Base-by-base conservation (phyloP, 2,329 filamentous ascomycete species). In the Colletotrichum simmondsii region DNA sequence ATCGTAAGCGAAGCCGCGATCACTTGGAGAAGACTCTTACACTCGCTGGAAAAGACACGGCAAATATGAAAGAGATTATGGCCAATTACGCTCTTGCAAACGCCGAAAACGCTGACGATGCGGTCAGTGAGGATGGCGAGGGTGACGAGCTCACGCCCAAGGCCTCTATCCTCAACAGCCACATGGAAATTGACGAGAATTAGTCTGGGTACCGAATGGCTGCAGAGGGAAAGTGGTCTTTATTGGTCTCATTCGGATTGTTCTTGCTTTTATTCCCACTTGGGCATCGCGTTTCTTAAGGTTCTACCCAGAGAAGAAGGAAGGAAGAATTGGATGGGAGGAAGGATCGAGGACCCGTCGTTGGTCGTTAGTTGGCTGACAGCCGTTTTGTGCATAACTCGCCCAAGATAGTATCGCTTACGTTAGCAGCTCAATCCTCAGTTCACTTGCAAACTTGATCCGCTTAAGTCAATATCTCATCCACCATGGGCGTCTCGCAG, bases 31-130 rank as follows among this genome's bases (percentile, higher is more conserved):
- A 65, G 6, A 74, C 72, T 7, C 61, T 26, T 3, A 69, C 68
- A n/a, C 59, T 75, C 32, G 66, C 68, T 7, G 72, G 72, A n/a
- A 46, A 37, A 24, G 74, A 75, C 12, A 65, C 68, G 11, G 72
- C 72, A 2, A 62, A 65, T 6, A 68, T 74, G 62, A 57, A 68
- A 10, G 72, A 75, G 58, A 74, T 75, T 19, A 35, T 69, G 4
- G 59, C 53, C 3, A 61, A 49, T 22, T 63, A 49, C 49, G 49
- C 60, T 26, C 32, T 56, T 3, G 22, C 53, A 3, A 35, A 62
- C 42, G 19, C 10, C 14, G 30, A 26, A 4, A 32, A 49, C 11
- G 63, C 49, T 11, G 42, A 62, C 5, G 28, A 61, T 11, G 37
- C 63, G 12, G 53, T 54, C 4, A 52, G 30, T 5, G 56, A 63